phyloP scores from a whole-genome alignment of 2,329 filamentous ascomycete species.

The Phyllosticta ampelicida region DNA sequence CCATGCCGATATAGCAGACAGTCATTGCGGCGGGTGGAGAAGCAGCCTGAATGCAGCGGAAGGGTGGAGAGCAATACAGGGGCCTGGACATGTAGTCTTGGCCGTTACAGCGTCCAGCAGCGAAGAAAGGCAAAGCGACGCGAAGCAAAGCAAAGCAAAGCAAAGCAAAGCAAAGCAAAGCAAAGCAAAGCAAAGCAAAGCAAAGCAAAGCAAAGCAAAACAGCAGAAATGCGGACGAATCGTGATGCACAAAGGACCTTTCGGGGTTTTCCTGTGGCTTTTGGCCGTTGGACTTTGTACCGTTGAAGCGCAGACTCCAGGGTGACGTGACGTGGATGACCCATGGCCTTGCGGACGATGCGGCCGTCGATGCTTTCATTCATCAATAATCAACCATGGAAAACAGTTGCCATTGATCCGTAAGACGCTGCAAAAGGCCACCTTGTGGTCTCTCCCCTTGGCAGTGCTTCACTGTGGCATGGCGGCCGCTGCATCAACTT shows the following conservation, averaged over 20 bases:
- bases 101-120: not conserved
- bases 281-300: no score
- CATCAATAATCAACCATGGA: not conserved
- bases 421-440: no score
- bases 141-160: not conserved
- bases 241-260: no score
- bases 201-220: no score
- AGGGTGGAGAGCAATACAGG: not conserved
- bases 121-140: not conserved
- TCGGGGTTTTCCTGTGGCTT: no score
- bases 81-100: not conserved
- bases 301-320: no score
- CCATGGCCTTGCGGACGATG: not conserved
- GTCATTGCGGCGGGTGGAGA: not conserved
- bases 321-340: not conserved
- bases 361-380: not conserved
- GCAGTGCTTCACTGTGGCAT: constrained; percentile 1
- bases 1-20: no score
- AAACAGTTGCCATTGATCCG: no score
- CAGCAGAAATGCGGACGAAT: no score
- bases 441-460: not conserved
- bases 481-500: not conserved
- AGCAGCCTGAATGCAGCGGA: not conserved
- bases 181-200: no score
- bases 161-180: not conserved